A percentile compares a stretch with the other conserved stretches of the same genome.
Evolutionary conservation across 75 land plant species (phyloP).

Genomic region (Pseudotsuga menziesii): DNA sequence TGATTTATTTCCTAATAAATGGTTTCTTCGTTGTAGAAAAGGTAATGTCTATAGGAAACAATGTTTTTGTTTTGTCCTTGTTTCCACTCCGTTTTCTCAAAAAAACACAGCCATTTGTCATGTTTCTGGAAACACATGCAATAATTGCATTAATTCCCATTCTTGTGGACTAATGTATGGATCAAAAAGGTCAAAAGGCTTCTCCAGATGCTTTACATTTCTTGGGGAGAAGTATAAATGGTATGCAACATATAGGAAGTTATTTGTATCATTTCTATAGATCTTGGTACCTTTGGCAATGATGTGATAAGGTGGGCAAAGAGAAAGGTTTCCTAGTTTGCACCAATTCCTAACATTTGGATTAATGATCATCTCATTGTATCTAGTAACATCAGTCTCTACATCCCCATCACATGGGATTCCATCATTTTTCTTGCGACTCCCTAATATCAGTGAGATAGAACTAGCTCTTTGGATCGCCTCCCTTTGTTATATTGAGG

Average conservation of each 20-base stretch:
- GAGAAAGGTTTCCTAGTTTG: conserved; percentile 7
- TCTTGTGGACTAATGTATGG: conserved; percentile 91
- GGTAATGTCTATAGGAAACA: no score
- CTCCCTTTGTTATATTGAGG: conserved; percentile 52
- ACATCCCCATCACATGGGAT: conserved; percentile 72
- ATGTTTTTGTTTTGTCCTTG: no score
- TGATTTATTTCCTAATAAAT: no score
- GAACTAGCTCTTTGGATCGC: conserved; percentile 72
- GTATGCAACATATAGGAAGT: conserved; percentile 59
- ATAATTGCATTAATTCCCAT: conserved; percentile 76
- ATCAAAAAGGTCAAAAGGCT: conserved; percentile 56
- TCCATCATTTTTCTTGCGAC: conserved; percentile 96
- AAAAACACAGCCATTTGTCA: no score
- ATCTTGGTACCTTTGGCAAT: conserved; percentile 17
- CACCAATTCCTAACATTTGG: conserved; percentile 26
- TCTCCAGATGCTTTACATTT: conserved; percentile 52
- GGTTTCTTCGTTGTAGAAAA: no score
- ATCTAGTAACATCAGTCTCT: conserved; percentile 49
- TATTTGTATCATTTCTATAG: conserved; percentile 28
- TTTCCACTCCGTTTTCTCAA: no score
- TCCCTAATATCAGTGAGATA: conserved; percentile 91
- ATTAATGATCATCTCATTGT: conserved; percentile 56
- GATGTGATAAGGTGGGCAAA: conserved; percentile 46
- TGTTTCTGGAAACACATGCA: no score
- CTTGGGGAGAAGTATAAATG: conserved; percentile 79